These are phyloP conservation scores for Zygotorulaspora chibaensis DNA, from an alignment of 805 yeast species.

Conservation along the genomic window DNA sequence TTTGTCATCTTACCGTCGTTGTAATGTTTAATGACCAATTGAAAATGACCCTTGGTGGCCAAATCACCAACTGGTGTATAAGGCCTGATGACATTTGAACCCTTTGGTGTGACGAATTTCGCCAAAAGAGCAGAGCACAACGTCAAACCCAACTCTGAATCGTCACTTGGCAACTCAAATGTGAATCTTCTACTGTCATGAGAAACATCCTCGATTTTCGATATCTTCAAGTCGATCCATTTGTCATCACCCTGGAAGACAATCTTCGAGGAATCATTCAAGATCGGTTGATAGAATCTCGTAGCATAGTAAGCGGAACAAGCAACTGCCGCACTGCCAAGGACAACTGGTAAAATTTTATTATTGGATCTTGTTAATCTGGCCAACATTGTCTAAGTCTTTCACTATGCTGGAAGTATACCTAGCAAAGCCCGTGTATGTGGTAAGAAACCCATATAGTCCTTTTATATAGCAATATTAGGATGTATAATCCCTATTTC, in stretches of 20 bases:
- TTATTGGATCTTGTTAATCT: slow-evolving; percentile 23
- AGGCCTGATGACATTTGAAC: slow-evolving; percentile 80
- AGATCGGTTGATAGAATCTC: slow-evolving; percentile 21
- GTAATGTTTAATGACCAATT: slow-evolving; percentile 80
- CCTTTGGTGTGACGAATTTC: slow-evolving; percentile 78
- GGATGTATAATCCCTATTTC: not conserved
- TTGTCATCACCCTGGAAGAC: slow-evolving; percentile 60
- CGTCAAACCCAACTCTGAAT: slow-evolving; percentile 68
- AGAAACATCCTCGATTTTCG: slow-evolving; percentile 43
- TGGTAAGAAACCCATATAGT: too few species aligned
- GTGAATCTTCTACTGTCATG: slow-evolving; percentile 63
- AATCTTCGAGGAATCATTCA: slow-evolving; percentile 39
- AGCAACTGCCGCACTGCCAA: slow-evolving; percentile 48
- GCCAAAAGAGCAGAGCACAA: slow-evolving; percentile 78
- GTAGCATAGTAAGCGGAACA: slow-evolving; percentile 32
- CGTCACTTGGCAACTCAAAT: slow-evolving; percentile 63
- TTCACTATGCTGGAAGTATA: too few species aligned
- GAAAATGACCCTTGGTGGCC: slow-evolving; percentile 66
- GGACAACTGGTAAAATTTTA: slow-evolving; percentile 37
- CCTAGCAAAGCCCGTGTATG: too few species aligned
- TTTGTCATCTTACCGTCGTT: slow-evolving; percentile 78
- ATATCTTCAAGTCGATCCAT: slow-evolving; percentile 67
- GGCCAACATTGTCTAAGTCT: slow-evolving; percentile 18
- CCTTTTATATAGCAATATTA: not conserved
- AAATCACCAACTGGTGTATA: slow-evolving; percentile 81